A percentile compares a stretch with the other conserved stretches of the same genome.
These are phyloP conservation scores for Geranomyces michiganensis DNA, from an alignment of 192 early-diverging fungal genomes.

Conservation along the genomic window DNA sequence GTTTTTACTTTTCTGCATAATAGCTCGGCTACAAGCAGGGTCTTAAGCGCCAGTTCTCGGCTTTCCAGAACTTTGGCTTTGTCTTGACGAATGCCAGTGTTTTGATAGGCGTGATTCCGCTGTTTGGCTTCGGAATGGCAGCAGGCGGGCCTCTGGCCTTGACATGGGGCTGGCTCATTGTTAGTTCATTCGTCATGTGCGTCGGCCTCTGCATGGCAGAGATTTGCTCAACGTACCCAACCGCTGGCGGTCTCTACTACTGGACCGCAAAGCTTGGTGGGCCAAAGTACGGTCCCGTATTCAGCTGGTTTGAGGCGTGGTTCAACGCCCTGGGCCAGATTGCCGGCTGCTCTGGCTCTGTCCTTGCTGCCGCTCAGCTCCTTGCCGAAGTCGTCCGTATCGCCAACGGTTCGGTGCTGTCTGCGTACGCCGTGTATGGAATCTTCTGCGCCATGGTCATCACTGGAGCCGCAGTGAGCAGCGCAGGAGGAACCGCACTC, in stretches of 20 bases:
- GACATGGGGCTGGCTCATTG: constrained; percentile 49
- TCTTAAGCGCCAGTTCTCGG: constrained; percentile 46
- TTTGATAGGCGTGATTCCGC: constrained; percentile 43
- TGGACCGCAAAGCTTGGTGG: constrained; percentile 48
- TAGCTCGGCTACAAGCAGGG: constrained; percentile 46
- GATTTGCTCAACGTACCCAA: constrained; percentile 49
- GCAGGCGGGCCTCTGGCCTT: constrained; percentile 43
- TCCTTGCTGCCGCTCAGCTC: constrained; percentile 33
- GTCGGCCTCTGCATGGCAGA: constrained; percentile 48
- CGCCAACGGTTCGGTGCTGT: not conserved
- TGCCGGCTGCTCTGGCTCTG: constrained; percentile 38
- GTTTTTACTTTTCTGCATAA: not conserved
- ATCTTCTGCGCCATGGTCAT: constrained; percentile 38
- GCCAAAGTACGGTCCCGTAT: constrained; percentile 40
- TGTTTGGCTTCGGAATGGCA: constrained; percentile 33
- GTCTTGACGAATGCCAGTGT: constrained; percentile 42
- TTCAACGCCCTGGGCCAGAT: constrained; percentile 49
- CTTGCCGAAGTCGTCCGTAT: constrained; percentile 30
- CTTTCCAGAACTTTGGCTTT: constrained; percentile 41
- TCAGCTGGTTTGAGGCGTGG: constrained; percentile 46
- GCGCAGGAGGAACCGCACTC: constrained; percentile 30
- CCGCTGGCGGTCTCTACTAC: constrained; percentile 50
- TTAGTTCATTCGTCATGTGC: constrained; percentile 31
- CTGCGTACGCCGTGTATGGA: constrained; percentile 7
- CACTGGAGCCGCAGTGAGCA: constrained; percentile 40